Percentiles rank a stretch among this genome's conserved stretches.
These are phyloP conservation scores for Diaporthe sp. DNA, from an alignment of 2,329 filamentous ascomycete species.

Conservation along the genomic window DNA sequence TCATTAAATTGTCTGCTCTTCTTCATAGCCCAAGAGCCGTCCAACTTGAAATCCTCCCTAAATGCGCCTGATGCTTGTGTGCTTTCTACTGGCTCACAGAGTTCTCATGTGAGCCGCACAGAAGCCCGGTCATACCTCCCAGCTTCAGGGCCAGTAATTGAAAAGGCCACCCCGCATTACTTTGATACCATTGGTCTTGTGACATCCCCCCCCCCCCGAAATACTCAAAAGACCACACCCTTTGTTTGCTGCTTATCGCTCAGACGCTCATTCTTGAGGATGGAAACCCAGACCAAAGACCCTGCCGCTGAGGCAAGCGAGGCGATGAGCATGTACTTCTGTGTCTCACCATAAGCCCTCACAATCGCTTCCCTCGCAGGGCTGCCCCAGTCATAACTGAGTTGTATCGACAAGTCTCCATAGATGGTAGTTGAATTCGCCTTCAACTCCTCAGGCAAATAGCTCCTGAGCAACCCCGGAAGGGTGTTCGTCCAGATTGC, in stretches of 20 bases:
- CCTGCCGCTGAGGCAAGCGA: constrained; percentile 21
- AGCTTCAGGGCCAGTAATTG: too few relatives aligned
- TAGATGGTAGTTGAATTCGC: not conserved
- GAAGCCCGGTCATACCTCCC: not conserved
- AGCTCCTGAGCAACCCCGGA: not conserved
- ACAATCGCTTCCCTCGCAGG: constrained; percentile 28
- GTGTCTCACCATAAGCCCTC: constrained; percentile 29
- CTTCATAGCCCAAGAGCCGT: not conserved
- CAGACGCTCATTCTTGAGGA: constrained; percentile 21
- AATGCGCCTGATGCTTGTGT: not conserved
- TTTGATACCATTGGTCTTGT: not conserved
- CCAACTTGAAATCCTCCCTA: not conserved
- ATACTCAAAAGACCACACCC: not conserved
- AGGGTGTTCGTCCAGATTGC: constrained; percentile 26
- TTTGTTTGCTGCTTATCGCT: constrained; percentile 31
- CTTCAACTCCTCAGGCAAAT: constrained; percentile 21
- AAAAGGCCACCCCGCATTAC: not conserved
- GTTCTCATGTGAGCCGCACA: not conserved
- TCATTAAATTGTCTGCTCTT: not conserved
- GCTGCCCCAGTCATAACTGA: constrained; percentile 24
- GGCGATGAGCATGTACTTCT: constrained; percentile 30
- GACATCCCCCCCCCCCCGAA: not conserved
- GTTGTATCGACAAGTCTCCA: not conserved
- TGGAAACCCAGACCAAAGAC: constrained; percentile 20
- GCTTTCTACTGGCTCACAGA: not conserved